Evolutionary conservation across 495 filamentous ascomycete genomes (phyloP).

Genomic region (Penicillium bovifimosum): DNA sequence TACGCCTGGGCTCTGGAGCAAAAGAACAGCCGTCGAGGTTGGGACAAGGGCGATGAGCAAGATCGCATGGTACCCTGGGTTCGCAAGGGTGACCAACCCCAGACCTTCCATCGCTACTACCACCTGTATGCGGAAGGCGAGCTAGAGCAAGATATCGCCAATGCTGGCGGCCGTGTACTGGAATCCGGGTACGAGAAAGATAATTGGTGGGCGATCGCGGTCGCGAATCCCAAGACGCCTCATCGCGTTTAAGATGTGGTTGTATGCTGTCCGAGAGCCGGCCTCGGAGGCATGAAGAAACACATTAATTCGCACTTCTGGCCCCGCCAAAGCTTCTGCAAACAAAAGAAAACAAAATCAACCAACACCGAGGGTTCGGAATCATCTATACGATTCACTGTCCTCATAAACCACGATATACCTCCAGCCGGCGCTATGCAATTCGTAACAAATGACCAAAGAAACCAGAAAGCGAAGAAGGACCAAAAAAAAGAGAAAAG

Average conservation of each 20-base stretch:
- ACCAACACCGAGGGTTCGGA: conserved; percentile 20
- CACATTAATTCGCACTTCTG: conserved; percentile 4
- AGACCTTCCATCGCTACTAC: conserved; percentile 81
- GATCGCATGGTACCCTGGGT: conserved; percentile 98
- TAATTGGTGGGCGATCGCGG: conserved; percentile 89
- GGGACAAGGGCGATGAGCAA: conserved; percentile 80
- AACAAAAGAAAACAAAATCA: conserved; percentile 9
- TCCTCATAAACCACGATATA: conserved; percentile 36
- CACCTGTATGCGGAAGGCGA: conserved; percentile 87
- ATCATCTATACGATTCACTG: conserved; percentile 31
- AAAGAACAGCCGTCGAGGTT: conserved; percentile 79
- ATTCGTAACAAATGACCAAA: conserved; percentile 37
- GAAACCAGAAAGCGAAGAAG: conserved; percentile 13
- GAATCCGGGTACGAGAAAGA: conserved; percentile 92
- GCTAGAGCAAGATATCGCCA: conserved; percentile 70
- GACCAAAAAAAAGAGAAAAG: conserved; percentile 18
- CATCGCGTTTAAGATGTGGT: conserved; percentile 4
- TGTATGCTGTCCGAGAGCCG: conserved; percentile 28
- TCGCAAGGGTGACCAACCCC: conserved; percentile 42
- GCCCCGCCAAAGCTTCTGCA: conserved; percentile 9
- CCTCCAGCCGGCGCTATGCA: conserved; percentile 44
- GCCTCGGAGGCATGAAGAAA: conserved; percentile 27
- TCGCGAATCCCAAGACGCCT: conserved; percentile 16
- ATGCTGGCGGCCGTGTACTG: conserved; percentile 69
- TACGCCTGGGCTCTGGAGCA: conserved; percentile 99